Conservation (phyloP, 495 filamentous ascomycete species). For the Aspergillus bertholletiae region DNA sequence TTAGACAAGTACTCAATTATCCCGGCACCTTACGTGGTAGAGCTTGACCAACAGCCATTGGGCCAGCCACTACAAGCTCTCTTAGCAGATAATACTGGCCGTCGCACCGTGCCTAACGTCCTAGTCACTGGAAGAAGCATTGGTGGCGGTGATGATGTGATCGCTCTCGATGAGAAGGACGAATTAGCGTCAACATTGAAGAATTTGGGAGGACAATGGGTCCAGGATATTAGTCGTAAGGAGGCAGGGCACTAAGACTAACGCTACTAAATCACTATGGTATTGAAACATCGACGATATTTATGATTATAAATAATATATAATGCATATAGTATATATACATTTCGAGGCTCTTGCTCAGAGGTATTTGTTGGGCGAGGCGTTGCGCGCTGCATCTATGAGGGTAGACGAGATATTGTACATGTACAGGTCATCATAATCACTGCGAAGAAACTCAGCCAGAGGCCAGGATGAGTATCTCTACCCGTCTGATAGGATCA, state of each 20-base stretch:
- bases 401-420: neutral
- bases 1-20: slow-evolving; percentile 77
- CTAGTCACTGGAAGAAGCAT: slow-evolving; percentile 84
- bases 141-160: slow-evolving; percentile 85
- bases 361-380: neutral
- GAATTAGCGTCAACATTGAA: slow-evolving; percentile 68
- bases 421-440: neutral
- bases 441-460: too few species aligned
- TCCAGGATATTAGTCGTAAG: slow-evolving; percentile 46
- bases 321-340: neutral
- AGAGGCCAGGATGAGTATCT: too few species aligned
- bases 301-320: neutral
- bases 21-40: slow-evolving; percentile 81
- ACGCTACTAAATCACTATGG: neutral
- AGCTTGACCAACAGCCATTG: slow-evolving; percentile 78
- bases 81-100: slow-evolving; percentile 68
- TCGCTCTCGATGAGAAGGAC: slow-evolving; percentile 64
- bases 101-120: slow-evolving; percentile 87
- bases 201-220: slow-evolving; percentile 66
- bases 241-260: neutral
- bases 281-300: neutral
- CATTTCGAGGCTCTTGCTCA: neutral
- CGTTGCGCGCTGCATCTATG: neutral
- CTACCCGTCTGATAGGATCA: neutral
- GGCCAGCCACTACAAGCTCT: slow-evolving; percentile 66